Evolutionary conservation across 169 alveolate species (phyloP), one percentile per base, ranked within the genome.

Genomic region (Cryptosporidium ubiquitum): DNA sequence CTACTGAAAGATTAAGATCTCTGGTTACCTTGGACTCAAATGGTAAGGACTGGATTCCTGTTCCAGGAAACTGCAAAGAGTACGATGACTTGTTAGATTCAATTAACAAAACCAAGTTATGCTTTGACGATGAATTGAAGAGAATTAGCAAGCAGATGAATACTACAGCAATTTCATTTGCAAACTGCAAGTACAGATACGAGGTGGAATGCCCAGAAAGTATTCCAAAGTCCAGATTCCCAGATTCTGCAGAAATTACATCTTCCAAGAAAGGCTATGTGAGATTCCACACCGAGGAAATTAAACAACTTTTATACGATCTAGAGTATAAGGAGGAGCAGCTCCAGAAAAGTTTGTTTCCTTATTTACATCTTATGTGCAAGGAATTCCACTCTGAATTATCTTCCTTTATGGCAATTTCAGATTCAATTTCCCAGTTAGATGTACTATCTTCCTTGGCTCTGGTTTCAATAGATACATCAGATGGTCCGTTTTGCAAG

Each of bases 251-350:
- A 69, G 99, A 97, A 85, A 95, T 96, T 39, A 97, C 99, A 5
- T 95, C 98, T 0, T 92, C 98, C 23, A 94, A 97, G 69, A 92
- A 96, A 35, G 99, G 99, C 3, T 96, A 84, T 70, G 93, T 96
- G 60, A 91, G 99, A 60, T 95, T 95, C 84, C 96, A 94, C 47
- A 96, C 97, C 49, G 92, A 84, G 55, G 95, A 91, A 71, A 84
- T 95, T 29, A 92, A 92, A 69, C 85, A 86, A n/a, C 61, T 91
- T 52, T 93, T 95, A 66, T 93, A 93, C 84, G 91, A 95, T 85
- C 84, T 96, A 44, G 98, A 96, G 75, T 95, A 94, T 85, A 94
- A 96, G 47, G 98, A 96, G 84, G 97, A 95, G 68, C 89, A 92
- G 84, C 73, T 95, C 84, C 95, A 95, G 58, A 94, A 95, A 31